A percentile compares a stretch with the other conserved stretches of the same genome.
Evolutionary conservation across 225 moss, liverwort and hornwort genomes (phyloP).

Genomic region (Bryoerythrophyllum caledonicum): DNA sequence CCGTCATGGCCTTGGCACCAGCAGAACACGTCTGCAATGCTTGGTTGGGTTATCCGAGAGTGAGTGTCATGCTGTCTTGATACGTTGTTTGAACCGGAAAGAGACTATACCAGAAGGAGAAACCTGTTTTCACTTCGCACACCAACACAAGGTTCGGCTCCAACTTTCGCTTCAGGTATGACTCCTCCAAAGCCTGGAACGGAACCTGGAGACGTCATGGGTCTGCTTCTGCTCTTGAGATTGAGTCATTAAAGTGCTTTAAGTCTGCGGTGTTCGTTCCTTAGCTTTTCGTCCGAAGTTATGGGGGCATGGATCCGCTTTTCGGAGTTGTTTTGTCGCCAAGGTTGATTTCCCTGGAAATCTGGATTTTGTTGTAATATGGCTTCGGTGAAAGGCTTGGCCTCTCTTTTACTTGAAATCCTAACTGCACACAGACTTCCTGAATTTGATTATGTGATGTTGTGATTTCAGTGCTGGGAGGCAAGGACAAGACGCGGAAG

Average conservation of each 20-base stretch:
- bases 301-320: not conserved
- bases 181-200: not conserved
- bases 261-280: not conserved
- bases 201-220: not conserved
- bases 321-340: not conserved
- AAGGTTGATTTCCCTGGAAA: not conserved
- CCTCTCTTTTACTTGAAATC: not conserved
- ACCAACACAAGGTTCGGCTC: not conserved
- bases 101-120: not conserved
- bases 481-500: not conserved
- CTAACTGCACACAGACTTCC: not conserved
- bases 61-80: constrained; percentile 25
- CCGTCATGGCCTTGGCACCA: constrained; percentile 15
- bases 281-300: not conserved
- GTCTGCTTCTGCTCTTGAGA: not conserved
- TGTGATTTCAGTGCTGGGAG: not conserved
- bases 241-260: not conserved
- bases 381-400: too few relatives aligned
- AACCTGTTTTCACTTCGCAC: not conserved
- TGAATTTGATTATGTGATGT: not conserved
- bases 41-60: constrained; percentile 22
- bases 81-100: not conserved
- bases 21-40: constrained; percentile 19
- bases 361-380: not conserved
- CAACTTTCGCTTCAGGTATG: constrained; percentile 10